Evolutionary conservation across 1,284 basidiomycete species (phyloP), one percentile per base, ranked within the genome.

Genomic region (Pascua guehoae): DNA sequence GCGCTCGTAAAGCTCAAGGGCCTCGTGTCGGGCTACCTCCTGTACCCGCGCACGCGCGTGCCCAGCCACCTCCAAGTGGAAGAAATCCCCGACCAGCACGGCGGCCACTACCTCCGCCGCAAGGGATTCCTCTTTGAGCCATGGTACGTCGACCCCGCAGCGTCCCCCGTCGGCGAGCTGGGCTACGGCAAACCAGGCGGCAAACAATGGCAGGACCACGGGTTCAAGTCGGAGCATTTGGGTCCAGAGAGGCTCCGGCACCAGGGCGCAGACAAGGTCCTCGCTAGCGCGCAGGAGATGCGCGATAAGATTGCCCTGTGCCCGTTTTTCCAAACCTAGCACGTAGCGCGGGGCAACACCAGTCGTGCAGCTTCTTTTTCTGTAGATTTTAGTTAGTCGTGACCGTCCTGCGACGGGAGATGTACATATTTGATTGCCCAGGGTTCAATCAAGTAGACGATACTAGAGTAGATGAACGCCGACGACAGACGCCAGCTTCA

Each of bases 51-150:
- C 17, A 24, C n/a, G n/a, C n/a, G n/a, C n/a, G 12, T 7, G 18
- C 9, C n/a, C 41, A 16, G 12, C 55, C 49, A 51, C 41, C 16
- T 39, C 24, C 14, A 45, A 10, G 32, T 32, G 41, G 24, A 51
- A n/a, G 16, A 38, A 44, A 32, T 32, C 24, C 24, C 24, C 24
- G 24, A 32, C 7, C 3, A 32, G 4, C 24, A 32, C 4, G 24
- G 24, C 24, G 24, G 24, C 4, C 24, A 32, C 24, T 32, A 32
- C 24, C 24, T 55, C 36, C 14, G 24, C n/a, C 53, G 59, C 10
- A 15, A 55, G 17, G 59, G 59, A 0, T 61, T 52, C 53, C 53
- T 61, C 39, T 61, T 51, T n/a, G 59, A 61, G 56, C 59, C 59
- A 38, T 61, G 42, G 45, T 61, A 61, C 38, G 39, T 41, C 17